Conservation (phyloP, 345 rosid genomes). For the Triadica sebifera region DNA sequence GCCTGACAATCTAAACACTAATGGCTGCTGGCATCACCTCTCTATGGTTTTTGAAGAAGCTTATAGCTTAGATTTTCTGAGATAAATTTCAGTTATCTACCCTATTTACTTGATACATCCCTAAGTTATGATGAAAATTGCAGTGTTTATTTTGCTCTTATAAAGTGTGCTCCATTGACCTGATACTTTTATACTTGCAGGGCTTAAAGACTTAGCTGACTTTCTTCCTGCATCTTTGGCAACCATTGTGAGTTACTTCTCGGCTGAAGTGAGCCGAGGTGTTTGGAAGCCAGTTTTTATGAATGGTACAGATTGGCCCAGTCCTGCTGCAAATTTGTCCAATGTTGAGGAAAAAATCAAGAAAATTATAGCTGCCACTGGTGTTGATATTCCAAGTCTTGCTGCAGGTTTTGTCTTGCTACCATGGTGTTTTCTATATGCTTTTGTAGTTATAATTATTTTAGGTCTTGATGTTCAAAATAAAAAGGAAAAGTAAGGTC, state of each 20-base stretch:
- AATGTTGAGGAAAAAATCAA: slow-evolving; percentile 80
- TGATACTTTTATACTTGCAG: slow-evolving; percentile 33
- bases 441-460: neutral
- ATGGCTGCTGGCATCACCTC: no score
- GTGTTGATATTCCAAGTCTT: slow-evolving; percentile 88
- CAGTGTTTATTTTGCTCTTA: neutral
- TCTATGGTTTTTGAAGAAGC: no score
- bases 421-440: neutral
- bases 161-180: neutral
- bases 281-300: slow-evolving; percentile 91
- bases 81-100: neutral
- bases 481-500: neutral
- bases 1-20: slow-evolving; percentile 33
- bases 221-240: slow-evolving; percentile 86
- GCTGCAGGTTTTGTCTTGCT: slow-evolving; percentile 52
- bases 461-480: neutral
- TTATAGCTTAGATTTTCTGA: slow-evolving; percentile 31
- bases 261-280: slow-evolving; percentile 95
- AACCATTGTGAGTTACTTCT: slow-evolving; percentile 84
- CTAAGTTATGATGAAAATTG: neutral
- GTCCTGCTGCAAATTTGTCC: slow-evolving; percentile 88
- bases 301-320: slow-evolving; percentile 99
- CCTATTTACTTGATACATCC: neutral
- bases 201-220: slow-evolving; percentile 92
- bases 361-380: slow-evolving; percentile 84